Evolutionary conservation across 1,284 basidiomycete genomes (phyloP).

Genomic region (Wolfiporia cocos): DNA sequence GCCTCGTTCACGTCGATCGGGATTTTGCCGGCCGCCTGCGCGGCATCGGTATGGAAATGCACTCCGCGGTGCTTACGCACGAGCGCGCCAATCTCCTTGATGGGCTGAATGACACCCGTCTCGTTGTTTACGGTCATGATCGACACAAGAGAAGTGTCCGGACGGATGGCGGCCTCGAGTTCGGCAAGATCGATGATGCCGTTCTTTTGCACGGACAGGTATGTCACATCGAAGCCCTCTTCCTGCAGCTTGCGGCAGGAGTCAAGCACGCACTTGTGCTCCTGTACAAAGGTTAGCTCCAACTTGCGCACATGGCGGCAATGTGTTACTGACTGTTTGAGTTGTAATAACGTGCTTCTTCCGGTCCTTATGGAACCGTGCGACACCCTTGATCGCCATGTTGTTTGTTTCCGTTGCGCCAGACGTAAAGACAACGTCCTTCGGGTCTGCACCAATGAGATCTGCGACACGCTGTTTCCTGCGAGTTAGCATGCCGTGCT

Average conservation of each 20-base stretch:
- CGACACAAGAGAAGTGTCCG: constrained; percentile 43
- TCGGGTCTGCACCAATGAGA: constrained; percentile 90
- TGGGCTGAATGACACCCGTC: constrained; percentile 97
- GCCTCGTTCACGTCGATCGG: constrained; percentile 91
- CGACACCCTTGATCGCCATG: constrained; percentile 96
- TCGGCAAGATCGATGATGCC: constrained; percentile 60
- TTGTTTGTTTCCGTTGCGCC: constrained; percentile 99
- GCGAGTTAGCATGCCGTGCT: background rate
- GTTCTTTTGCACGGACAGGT: constrained; percentile 88
- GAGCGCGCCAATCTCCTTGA: constrained; percentile 91
- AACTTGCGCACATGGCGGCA: background rate
- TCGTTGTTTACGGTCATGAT: constrained; percentile 99
- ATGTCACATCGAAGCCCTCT: constrained; percentile 97
- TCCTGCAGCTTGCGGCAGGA: constrained; percentile 94
- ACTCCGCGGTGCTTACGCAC: constrained; percentile 81
- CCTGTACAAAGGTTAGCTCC: constrained; percentile 40
- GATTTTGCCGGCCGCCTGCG: constrained; percentile 93
- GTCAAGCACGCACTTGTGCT: constrained; percentile 99
- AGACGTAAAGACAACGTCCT: constrained; percentile 97
- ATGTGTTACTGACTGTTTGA: constrained; percentile 62
- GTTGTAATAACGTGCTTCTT: constrained; percentile 90
- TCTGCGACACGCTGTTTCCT: constrained; percentile 73
- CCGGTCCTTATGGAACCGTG: constrained; percentile 89
- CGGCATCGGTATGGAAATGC: constrained; percentile 97
- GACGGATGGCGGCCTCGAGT: constrained; percentile 29